Evolutionary conservation across 495 filamentous ascomycete species (phyloP).

Genomic region (Aspergillus saccharolyticus): DNA sequence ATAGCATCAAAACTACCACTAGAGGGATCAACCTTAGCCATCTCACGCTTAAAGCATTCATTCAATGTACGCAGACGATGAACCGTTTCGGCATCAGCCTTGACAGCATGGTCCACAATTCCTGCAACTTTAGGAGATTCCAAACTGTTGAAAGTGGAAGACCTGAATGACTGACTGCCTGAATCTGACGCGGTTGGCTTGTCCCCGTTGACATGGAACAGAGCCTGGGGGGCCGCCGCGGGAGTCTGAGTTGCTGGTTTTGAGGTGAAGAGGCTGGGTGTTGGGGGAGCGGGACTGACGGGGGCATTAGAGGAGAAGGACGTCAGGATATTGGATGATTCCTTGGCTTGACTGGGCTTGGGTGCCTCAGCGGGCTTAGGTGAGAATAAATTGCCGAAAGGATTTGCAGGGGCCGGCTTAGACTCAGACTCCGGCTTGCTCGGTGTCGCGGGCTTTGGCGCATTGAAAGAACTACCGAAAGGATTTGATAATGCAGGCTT

Average conservation of each 20-base stretch:
- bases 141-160: slow-evolving; percentile 13
- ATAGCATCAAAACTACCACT: slow-evolving; percentile 28
- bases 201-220: slow-evolving; percentile 13
- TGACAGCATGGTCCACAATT: slow-evolving; percentile 13
- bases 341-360: neutral
- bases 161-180: neutral
- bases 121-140: slow-evolving; percentile 17
- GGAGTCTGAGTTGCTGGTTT: slow-evolving; percentile 7
- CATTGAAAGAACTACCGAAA: slow-evolving; percentile 26
- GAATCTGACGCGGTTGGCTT: neutral
- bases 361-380: neutral
- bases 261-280: neutral
- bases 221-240: slow-evolving; percentile 5
- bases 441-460: slow-evolving; percentile 16
- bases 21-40: slow-evolving; percentile 26
- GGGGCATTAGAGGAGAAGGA: neutral
- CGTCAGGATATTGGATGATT: neutral
- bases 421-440: slow-evolving; percentile 12
- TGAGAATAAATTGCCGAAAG: slow-evolving; percentile 14
- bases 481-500: slow-evolving; percentile 18
- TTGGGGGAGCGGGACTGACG: neutral
- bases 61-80: slow-evolving; percentile 30
- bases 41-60: slow-evolving; percentile 27
- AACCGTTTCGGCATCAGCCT: slow-evolving; percentile 19
- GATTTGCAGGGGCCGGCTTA: slow-evolving; percentile 13